These are phyloP conservation scores for Botryotinia calthae DNA, from an alignment of 2,329 filamentous ascomycete species.

Conservation along the genomic window DNA sequence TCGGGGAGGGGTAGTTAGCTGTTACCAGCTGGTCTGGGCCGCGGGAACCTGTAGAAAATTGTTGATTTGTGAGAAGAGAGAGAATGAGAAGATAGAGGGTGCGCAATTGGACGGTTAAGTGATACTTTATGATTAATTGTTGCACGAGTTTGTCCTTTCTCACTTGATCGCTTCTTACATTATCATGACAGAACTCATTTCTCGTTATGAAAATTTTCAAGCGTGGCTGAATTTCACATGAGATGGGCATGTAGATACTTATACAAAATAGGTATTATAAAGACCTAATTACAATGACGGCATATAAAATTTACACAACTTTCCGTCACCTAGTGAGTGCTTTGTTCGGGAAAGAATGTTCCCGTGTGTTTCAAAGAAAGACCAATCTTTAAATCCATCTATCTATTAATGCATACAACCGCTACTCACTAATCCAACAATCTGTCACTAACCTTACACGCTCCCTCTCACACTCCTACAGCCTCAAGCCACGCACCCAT, in stretches of 20 bases:
- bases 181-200: neutral
- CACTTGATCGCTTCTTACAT: neutral
- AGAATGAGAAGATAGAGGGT: neutral
- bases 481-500: neutral
- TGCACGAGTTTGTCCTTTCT: neutral
- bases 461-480: neutral
- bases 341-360: neutral
- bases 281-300: neutral
- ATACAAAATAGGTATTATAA: no score
- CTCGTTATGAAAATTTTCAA: neutral
- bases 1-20: neutral
- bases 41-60: neutral
- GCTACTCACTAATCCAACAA: neutral
- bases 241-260: neutral
- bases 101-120: neutral
- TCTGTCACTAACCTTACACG: neutral
- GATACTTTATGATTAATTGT: neutral
- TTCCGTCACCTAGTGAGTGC: neutral
- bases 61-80: neutral
- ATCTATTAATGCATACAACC: neutral
- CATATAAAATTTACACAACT: neutral
- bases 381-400: neutral
- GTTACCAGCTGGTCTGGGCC: neutral
- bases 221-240: neutral
- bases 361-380: neutral